Base-by-base conservation (phyloP, 2,329 filamentous ascomycete species). In the Alternaria arborescens region DNA sequence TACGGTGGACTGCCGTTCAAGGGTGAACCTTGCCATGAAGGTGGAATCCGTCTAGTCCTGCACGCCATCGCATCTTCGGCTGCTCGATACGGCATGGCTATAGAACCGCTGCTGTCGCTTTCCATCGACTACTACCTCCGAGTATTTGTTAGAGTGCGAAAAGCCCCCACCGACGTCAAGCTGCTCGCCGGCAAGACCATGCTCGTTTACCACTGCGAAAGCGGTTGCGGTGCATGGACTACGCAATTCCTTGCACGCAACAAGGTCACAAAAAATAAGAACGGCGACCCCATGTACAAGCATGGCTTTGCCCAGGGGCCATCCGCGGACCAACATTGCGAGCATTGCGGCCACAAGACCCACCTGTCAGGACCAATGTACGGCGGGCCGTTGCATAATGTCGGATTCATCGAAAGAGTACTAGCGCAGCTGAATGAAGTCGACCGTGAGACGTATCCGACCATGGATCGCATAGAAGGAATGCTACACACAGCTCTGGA, bases 71-170 rank as follows among this genome's bases (percentile, higher is more conserved):
- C 94, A 3, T 87, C 88, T 0, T 87, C 92, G 1, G 95, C 93
- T 4, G 92, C 90, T 16, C 89, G 89, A 63, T 96, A 99, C 69
- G 94, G 95, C 1, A 82, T 97, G 42, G 85, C 92, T 0, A 93
- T 98, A 60, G 94, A 98, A 78, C 95, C 95, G 0, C 85, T 97
- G 4, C 85, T 99, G 11, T 97, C 93, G 6, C 86, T 99, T 1
- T 97, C 93, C 3, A 97, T 98, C 64, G 95, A 99, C 78, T 99
- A 96, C 78, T 99, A 99, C 76, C 89, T 90, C 20, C 88, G 96
- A 46, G 85, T 97, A 2, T 99, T 98, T 75, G 89, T 99, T 46
- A 88, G 90, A 20, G 86, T 99, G 36, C 85, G 87, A 61, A 92
- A 88, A 68, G 93, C 92, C 4, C 91, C 93, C 0, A 89, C 89